Evolutionary conservation across 805 yeast species (phyloP).

Genomic region (Starmerella floricola): DNA sequence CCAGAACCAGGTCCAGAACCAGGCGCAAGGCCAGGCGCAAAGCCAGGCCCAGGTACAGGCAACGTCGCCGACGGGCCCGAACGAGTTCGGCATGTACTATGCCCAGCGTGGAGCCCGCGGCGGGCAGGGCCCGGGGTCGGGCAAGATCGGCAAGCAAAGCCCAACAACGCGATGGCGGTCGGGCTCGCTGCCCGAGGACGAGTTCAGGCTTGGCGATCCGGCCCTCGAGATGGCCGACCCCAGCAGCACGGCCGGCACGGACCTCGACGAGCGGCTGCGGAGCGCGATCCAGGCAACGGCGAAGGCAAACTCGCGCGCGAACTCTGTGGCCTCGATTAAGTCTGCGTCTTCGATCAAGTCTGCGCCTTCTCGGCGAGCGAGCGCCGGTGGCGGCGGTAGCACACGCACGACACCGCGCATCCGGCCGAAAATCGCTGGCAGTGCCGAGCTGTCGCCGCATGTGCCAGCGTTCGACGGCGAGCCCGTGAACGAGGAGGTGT

Average conservation of each 20-base stretch:
- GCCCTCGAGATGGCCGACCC: constrained; percentile 9
- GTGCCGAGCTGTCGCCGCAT: constrained; percentile 11
- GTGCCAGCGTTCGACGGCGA: not conserved
- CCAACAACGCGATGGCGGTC: constrained; percentile 12
- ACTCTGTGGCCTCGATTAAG: not conserved
- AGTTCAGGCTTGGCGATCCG: constrained; percentile 18
- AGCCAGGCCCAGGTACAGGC: not conserved
- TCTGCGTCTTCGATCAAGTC: not conserved
- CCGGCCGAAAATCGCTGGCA: constrained; percentile 10
- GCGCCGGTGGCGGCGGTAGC: constrained; percentile 11
- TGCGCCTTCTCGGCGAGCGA: constrained; percentile 10
- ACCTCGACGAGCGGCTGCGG: constrained; percentile 16
- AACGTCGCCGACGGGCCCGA: not conserved
- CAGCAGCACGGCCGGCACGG: constrained; percentile 7
- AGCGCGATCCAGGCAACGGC: constrained; percentile 17
- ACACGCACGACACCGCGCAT: constrained; percentile 18
- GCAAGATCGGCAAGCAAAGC: constrained; percentile 15
- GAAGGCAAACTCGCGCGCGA: constrained; percentile 5
- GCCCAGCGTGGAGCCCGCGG: not conserved
- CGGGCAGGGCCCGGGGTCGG: constrained; percentile 1
- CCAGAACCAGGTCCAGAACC: not conserved
- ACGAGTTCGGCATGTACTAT: constrained; percentile 5
- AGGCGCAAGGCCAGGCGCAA: not conserved
- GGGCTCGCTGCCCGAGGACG: constrained; percentile 10
- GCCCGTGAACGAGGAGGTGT: constrained; percentile 19